Evolutionary conservation across 257 asterid genomes (phyloP).

Genomic region (Vinca minor): DNA sequence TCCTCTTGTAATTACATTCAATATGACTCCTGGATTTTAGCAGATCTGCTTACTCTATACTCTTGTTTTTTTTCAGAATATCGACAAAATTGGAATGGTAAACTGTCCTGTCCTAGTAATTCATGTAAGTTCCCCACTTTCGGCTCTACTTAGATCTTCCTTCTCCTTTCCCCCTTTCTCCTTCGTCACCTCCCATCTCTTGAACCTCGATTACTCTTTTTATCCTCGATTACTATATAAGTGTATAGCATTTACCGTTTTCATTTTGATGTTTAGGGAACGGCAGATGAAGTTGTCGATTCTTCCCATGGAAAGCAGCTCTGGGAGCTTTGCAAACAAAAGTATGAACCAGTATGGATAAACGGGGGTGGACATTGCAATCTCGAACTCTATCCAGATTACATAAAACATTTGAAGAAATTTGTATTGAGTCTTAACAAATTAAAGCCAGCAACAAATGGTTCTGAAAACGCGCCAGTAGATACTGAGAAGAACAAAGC

Average conservation of each 20-base stretch:
- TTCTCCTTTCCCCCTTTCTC: neutral
- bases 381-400: conserved; percentile 88
- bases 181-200: no score
- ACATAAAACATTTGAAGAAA: conserved; percentile 72
- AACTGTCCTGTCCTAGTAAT: conserved; percentile 90
- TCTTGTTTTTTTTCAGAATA: conserved; percentile 61
- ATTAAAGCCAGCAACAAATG: conserved; percentile 48
- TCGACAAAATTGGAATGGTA: conserved; percentile 80
- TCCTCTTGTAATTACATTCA: conserved; percentile 10
- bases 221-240: no score
- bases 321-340: conserved; percentile 72
- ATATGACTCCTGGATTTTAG: conserved; percentile 11
- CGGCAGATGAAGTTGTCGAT: conserved; percentile 92
- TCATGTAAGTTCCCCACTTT: conserved; percentile 62
- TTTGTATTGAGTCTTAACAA: conserved; percentile 72
- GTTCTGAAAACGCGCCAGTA: conserved; percentile 31
- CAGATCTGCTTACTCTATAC: conserved; percentile 10
- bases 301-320: conserved; percentile 90
- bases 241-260: neutral
- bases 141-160: conserved; percentile 1
- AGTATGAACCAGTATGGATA: conserved; percentile 86
- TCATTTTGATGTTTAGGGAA: conserved; percentile 42
- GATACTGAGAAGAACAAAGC: conserved; percentile 37
- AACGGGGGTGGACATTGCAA: conserved; percentile 93
- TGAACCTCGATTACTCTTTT: no score